Evolutionary conservation across 352 stramenopile genomes (phyloP).

Genomic region (Phytophthora tentaculata): DNA sequence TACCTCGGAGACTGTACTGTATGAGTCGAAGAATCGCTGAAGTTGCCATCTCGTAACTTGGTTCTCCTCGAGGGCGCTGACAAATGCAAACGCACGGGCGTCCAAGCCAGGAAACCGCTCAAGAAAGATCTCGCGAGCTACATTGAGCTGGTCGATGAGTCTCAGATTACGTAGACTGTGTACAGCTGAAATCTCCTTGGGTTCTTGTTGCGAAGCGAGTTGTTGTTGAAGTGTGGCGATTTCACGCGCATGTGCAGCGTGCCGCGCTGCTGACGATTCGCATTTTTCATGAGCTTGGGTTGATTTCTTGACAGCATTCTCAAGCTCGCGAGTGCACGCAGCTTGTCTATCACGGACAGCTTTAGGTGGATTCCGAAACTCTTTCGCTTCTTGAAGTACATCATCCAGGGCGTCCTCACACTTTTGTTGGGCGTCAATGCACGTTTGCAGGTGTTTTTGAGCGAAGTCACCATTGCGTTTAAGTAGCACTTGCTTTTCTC

Average conservation of each 20-base stretch:
- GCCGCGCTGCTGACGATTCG: constrained; percentile 11
- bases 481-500: constrained; percentile 23
- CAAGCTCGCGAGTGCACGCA: constrained; percentile 39
- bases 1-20: constrained; percentile 64
- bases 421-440: constrained; percentile 25
- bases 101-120: constrained; percentile 70
- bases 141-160: constrained; percentile 45
- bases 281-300: constrained; percentile 22
- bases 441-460: constrained; percentile 42
- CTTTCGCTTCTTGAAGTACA: constrained; percentile 49
- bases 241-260: constrained; percentile 21
- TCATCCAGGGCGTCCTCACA: constrained; percentile 41
- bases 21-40: constrained; percentile 59
- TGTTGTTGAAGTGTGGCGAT: constrained; percentile 28
- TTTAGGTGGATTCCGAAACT: constrained; percentile 72
- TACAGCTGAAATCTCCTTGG: constrained; percentile 61
- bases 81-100: constrained; percentile 64
- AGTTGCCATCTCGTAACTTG: constrained; percentile 70
- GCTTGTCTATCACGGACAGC: constrained; percentile 49
- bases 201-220: constrained; percentile 38
- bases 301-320: constrained; percentile 32
- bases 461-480: constrained; percentile 46
- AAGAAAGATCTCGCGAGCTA: constrained; percentile 67
- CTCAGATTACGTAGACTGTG: constrained; percentile 51
- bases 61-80: constrained; percentile 46